Evolutionary conservation across 2,329 filamentous ascomycete species (phyloP).

Genomic region (Cordyceps pruinosa): DNA sequence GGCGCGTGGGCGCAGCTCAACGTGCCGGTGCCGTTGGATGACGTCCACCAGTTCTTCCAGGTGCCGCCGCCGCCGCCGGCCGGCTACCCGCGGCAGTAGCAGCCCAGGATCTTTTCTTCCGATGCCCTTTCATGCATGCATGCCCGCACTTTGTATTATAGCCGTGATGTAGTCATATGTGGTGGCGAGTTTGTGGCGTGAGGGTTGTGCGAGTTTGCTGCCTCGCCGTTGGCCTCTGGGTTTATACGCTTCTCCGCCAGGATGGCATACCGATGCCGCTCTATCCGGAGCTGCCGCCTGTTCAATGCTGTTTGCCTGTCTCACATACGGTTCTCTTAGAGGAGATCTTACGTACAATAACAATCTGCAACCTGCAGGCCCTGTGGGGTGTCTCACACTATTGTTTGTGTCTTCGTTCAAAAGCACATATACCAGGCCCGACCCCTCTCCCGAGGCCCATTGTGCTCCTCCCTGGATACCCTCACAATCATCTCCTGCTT

Average conservation of each 20-base stretch:
- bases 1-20: constrained; percentile 9
- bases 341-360: not conserved
- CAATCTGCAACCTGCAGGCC: not conserved
- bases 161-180: not conserved
- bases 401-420: not conserved
- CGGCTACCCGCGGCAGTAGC: constrained; percentile 1
- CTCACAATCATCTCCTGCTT: not conserved
- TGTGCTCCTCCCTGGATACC: not conserved
- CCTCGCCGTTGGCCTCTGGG: no score
- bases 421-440: not conserved
- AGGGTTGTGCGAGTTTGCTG: not conserved
- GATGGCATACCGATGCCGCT: not conserved
- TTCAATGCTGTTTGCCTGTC: no score
- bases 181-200: not conserved
- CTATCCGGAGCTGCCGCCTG: not conserved
- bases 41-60: constrained; percentile 2
- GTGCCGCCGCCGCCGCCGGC: no score
- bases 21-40: constrained; percentile 16
- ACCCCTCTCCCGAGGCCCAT: not conserved
- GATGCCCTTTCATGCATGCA: not conserved
- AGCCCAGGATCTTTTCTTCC: not conserved
- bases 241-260: not conserved
- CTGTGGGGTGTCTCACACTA: not conserved
- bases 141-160: not conserved
- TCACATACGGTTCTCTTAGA: no score